Evolutionary conservation across 129 eudicot species (phyloP).

Genomic region (Calendula officinalis): DNA sequence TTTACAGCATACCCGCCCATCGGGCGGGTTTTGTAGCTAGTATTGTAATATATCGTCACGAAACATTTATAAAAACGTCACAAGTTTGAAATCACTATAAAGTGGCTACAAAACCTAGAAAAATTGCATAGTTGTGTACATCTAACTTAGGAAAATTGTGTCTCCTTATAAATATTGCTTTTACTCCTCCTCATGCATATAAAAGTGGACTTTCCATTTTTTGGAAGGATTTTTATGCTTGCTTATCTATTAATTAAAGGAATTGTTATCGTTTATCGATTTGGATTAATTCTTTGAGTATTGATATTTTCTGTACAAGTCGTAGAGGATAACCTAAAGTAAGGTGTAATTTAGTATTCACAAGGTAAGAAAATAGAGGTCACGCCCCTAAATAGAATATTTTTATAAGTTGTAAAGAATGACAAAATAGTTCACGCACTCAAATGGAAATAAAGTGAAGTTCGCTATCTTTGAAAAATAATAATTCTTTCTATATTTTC

Average conservation of each 20-base stretch:
- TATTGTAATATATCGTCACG: not conserved
- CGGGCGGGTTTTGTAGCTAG: no score
- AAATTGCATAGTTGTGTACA: not conserved
- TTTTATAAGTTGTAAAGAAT: no score
- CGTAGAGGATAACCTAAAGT: no score
- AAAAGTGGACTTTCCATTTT: conserved; percentile 1
- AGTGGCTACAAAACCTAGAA: not conserved
- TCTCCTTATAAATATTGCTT: not conserved
- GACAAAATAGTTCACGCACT: no score
- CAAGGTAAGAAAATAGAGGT: no score
- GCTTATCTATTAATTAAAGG: not conserved
- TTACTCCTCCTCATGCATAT: not conserved
- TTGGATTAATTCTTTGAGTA: not conserved
- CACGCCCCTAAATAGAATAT: no score
- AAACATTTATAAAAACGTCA: not conserved
- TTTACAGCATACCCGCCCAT: no score
- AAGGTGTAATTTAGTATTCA: no score
- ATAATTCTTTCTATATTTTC: no score
- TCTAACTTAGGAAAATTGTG: not conserved
- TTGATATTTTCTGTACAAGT: not conserved
- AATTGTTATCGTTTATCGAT: not conserved
- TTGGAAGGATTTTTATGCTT: not conserved
- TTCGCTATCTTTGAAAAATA: no score
- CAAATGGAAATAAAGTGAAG: no score
- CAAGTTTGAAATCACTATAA: not conserved